Conservation (phyloP, 306 rosid species). For the Hippophae rhamnoides region DNA sequence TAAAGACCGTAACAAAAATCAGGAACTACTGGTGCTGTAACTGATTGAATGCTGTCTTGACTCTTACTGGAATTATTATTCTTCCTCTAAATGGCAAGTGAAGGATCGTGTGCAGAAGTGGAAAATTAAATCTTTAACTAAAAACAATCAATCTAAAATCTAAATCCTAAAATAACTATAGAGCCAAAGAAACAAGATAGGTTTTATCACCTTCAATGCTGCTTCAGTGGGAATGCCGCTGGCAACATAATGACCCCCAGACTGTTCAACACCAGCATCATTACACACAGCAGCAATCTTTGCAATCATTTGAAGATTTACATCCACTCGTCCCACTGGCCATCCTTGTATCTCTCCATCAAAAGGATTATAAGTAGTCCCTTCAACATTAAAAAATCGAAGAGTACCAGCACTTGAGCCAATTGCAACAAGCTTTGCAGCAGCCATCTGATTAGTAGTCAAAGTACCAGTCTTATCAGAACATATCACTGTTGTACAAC, state of each 20-base stretch:
- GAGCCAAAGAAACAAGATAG: too few species aligned
- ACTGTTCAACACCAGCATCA: conserved; percentile 52
- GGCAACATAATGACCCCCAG: conserved; percentile 47
- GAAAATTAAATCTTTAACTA: too few species aligned
- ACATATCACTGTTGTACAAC: conserved; percentile 47
- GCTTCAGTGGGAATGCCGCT: conserved; percentile 81
- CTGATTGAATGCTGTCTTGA: too few species aligned
- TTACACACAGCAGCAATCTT: conserved; percentile 66
- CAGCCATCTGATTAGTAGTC: conserved; percentile 80
- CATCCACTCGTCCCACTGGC: conserved; percentile 47
- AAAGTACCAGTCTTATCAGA: conserved; percentile 45
- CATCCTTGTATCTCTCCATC: conserved; percentile 61
- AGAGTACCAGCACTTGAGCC: conserved; percentile 33
- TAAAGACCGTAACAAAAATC: background rate
- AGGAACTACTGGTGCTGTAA: too few species aligned
- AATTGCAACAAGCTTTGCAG: conserved; percentile 52
- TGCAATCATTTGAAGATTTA: conserved; percentile 61
- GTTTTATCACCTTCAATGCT: conserved; percentile 42
- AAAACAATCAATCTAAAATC: too few species aligned
- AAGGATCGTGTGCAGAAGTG: too few species aligned
- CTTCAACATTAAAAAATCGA: conserved; percentile 60
- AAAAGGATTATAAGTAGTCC: conserved; percentile 56
- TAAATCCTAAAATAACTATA: too few species aligned
- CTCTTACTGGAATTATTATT: too few species aligned
- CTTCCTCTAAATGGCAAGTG: too few species aligned